Evolutionary conservation across 2,329 filamentous ascomycete genomes (phyloP).

Genomic region (Nigrograna mackinnonii): DNA sequence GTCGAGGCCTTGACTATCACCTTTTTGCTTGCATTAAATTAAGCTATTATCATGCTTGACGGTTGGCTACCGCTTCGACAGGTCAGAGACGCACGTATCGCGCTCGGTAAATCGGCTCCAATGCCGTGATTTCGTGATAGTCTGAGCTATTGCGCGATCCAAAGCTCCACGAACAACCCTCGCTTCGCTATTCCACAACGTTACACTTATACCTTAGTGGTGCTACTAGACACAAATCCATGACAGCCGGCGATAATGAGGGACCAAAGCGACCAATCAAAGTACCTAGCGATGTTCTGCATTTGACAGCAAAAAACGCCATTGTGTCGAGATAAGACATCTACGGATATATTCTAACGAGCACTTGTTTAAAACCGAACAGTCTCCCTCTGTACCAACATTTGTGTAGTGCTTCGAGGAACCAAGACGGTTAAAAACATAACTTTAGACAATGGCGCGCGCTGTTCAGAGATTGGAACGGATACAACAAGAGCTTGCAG

Average conservation of each 20-base stretch:
- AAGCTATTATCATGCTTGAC: too few species aligned
- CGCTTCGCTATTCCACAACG: neutral
- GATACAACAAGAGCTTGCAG: neutral
- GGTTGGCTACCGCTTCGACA: too few species aligned
- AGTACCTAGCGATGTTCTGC: neutral
- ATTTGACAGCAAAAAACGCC: neutral
- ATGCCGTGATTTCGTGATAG: neutral
- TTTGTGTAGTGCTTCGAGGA: neutral
- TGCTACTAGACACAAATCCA: neutral
- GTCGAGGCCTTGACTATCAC: too few species aligned
- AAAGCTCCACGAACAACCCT: neutral
- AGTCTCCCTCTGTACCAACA: neutral
- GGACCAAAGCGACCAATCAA: neutral
- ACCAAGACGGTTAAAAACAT: neutral
- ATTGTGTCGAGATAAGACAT: neutral
- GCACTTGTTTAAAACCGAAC: neutral
- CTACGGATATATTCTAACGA: neutral
- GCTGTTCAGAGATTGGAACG: neutral
- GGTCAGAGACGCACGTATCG: too few species aligned
- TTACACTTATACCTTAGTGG: neutral
- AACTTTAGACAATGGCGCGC: neutral
- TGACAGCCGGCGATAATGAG: neutral
- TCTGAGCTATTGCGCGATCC: neutral
- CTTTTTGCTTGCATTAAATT: too few species aligned
- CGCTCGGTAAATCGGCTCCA: too few species aligned